Conservation (phyloP, 1,284 basidiomycete species). For the Blastosporella zonata region DNA sequence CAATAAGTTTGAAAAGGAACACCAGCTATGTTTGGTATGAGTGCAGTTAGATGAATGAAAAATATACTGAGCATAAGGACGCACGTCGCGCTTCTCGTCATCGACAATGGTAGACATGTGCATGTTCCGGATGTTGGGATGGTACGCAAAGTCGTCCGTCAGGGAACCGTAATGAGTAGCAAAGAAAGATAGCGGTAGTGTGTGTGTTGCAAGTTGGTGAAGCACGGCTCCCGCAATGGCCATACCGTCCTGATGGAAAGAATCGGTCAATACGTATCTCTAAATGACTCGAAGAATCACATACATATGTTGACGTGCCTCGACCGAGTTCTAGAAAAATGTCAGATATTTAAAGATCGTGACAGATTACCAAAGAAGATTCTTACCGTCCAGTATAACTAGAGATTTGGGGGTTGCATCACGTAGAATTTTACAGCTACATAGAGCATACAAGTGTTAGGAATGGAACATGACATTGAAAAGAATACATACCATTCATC, state of each 20-base stretch:
- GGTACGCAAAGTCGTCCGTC: constrained; percentile 85
- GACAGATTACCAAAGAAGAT: not conserved
- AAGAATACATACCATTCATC: constrained; percentile 75
- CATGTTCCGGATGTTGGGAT: constrained; percentile 91
- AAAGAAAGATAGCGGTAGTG: constrained; percentile 81
- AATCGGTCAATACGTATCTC: constrained; percentile 4
- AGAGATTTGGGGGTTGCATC: constrained; percentile 90
- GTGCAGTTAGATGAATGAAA: constrained; percentile 3
- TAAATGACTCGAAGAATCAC: constrained; percentile 26
- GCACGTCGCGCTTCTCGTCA: constrained; percentile 81
- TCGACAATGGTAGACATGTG: constrained; percentile 93
- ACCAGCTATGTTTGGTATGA: constrained; percentile 57
- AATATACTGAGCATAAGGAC: constrained; percentile 14
- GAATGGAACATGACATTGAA: not conserved
- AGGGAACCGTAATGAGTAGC: constrained; percentile 87
- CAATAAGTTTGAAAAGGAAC: constrained; percentile 91
- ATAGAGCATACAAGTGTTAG: constrained; percentile 2
- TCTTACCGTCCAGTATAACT: constrained; percentile 88
- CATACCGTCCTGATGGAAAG: constrained; percentile 79
- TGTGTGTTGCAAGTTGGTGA: constrained; percentile 89
- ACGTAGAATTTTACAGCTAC: constrained; percentile 84
- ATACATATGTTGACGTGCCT: constrained; percentile 81
- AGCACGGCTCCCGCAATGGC: constrained; percentile 93
- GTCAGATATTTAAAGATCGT: constrained; percentile 4
- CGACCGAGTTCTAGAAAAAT: constrained; percentile 73